Evolutionary conservation across 306 rosid genomes (phyloP).

Genomic region (Cicer chorassanicum): DNA sequence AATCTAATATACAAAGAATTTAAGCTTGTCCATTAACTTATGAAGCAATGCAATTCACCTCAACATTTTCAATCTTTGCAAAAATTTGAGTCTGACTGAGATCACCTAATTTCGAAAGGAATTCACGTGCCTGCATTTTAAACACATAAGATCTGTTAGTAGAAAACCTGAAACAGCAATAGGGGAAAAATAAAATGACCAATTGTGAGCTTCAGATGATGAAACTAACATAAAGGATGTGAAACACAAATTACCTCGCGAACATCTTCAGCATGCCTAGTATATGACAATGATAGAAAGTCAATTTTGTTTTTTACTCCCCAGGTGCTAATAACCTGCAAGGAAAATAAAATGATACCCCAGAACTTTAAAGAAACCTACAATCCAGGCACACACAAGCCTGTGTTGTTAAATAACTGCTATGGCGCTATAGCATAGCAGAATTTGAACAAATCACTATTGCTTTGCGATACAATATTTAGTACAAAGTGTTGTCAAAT

Average conservation of each 20-base stretch:
- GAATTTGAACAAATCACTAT: too few relatives aligned
- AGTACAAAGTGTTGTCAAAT: too few relatives aligned
- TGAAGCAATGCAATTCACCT: conserved; percentile 60
- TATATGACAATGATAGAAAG: conserved; percentile 81
- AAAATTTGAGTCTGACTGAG: conserved; percentile 87
- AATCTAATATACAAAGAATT: conserved; percentile 25
- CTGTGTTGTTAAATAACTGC: background rate
- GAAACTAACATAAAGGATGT: conserved; percentile 26
- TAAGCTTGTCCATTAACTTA: background rate
- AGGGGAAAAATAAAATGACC: conserved; percentile 14
- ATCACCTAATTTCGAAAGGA: conserved; percentile 74
- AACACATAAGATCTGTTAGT: conserved; percentile 23
- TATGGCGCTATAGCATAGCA: too few relatives aligned
- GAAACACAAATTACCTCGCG: conserved; percentile 65
- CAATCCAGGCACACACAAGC: conserved; percentile 4
- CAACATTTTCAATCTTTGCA: conserved; percentile 88
- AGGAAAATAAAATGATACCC: conserved; percentile 22
- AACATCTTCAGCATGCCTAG: conserved; percentile 91
- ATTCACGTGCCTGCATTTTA: conserved; percentile 73
- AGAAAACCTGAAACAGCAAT: conserved; percentile 33
- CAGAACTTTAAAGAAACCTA: conserved; percentile 30
- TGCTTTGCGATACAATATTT: too few relatives aligned
- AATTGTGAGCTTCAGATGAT: conserved; percentile 27
- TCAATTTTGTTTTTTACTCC: conserved; percentile 82
- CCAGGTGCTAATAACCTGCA: conserved; percentile 88